These are phyloP conservation scores for Capronia epimyces DNA, from an alignment of 2,329 filamentous ascomycete species.

Conservation along the genomic window DNA sequence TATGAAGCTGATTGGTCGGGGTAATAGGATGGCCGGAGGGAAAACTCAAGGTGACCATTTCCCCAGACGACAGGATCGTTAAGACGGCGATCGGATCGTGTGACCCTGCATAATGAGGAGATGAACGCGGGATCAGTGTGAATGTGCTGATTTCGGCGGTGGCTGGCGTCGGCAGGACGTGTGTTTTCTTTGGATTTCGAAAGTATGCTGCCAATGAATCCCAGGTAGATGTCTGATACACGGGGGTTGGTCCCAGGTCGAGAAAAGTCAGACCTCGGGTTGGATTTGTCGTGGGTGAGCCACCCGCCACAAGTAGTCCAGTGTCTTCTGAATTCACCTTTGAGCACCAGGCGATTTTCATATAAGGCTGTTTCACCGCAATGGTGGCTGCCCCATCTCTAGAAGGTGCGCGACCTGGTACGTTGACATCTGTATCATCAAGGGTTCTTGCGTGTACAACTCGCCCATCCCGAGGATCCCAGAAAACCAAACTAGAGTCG, in stretches of 20 bases:
- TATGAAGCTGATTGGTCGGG: conserved; percentile 86
- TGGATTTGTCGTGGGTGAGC: conserved; percentile 60
- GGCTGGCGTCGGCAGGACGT: conserved; percentile 67
- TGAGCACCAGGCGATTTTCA: conserved; percentile 83
- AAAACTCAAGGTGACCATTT: conserved; percentile 84
- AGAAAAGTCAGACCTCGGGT: conserved; percentile 80
- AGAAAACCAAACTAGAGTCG: conserved; percentile 86
- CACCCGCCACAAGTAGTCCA: conserved; percentile 78
- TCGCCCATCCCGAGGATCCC: conserved; percentile 85
- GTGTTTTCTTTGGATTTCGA: conserved; percentile 64
- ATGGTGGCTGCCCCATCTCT: conserved; percentile 42
- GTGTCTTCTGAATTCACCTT: conserved; percentile 93
- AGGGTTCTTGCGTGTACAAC: conserved; percentile 78
- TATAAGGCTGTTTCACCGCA: conserved; percentile 66
- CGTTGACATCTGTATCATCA: conserved; percentile 66
- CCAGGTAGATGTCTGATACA: conserved; percentile 89
- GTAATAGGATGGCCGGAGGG: conserved; percentile 86
- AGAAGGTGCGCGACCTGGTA: conserved; percentile 49
- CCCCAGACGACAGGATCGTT: conserved; percentile 73
- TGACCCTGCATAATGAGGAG: conserved; percentile 79
- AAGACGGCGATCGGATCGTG: conserved; percentile 88
- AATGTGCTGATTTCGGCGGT: conserved; percentile 74
- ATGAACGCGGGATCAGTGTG: conserved; percentile 72
- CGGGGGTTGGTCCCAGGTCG: conserved; percentile 80
- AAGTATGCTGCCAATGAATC: conserved; percentile 74